Base-by-base conservation (phyloP, 306 rosid genomes). In the Dryas octopetala region DNA sequence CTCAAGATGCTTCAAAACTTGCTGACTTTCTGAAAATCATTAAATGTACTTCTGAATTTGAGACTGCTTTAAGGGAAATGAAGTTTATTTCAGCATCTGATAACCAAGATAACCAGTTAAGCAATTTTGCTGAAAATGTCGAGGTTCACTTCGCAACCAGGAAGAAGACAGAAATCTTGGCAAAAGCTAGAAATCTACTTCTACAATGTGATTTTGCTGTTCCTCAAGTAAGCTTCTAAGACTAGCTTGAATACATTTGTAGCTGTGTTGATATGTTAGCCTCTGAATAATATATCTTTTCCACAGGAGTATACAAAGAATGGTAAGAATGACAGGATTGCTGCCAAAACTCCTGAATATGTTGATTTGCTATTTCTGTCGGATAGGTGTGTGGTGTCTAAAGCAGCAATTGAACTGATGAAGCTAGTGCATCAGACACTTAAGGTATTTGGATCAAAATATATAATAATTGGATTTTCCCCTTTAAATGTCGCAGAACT, bases 81-180 rank as follows among this genome's bases (percentile, higher is more conserved):
- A 81, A 67, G 83, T 95, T 85, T 82, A 90, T 95, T 79, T 91
- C 97, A 74, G 74, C 88, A 61, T 87, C 89, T 48, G 93, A 86
- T 80, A 87, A 83, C 61, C 86, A 74, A 52, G 97, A 86, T 75
- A 85, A 84, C 68, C 88, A 85, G 78, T 79, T 95, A 83, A 90
- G 93, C 74, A 86, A 78, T 73, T 95, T 80, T 61, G 88, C 97
- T 78, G 97, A 90, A 78, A 91, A 95, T 71, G 98, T 95, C 6
- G 97, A 95, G 89, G 98, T 95, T 91, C 97, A 95, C 85, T 95
- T 95, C 78, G 98, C 98, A 64, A 83, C 85, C 74, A 88, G 87
- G 86, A 95, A 90, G 84, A 95, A 89, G 84, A 84, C 82, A 23
- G 98, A 95, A 78, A 95, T 91, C 64, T 84, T 95, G 84, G 91